Evolutionary conservation across 305 asterid genomes (phyloP).

Genomic region (Fraxinus xanthoxyloides): DNA sequence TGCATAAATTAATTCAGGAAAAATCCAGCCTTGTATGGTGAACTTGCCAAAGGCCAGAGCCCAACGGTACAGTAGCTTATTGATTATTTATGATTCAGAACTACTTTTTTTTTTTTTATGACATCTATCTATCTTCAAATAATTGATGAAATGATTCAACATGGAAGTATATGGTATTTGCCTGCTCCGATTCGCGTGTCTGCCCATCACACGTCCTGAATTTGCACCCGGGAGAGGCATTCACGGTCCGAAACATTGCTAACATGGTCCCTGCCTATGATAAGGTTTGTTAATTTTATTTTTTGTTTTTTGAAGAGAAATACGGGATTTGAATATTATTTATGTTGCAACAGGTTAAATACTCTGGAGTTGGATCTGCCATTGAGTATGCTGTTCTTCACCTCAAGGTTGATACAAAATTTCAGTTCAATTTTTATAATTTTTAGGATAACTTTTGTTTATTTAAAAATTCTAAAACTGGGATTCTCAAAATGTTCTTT

Average conservation of each 20-base stretch:
- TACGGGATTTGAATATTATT: neutral
- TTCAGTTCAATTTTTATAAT: neutral
- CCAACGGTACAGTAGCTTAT: slow-evolving; percentile 57
- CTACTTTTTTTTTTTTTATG: neutral
- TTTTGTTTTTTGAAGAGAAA: neutral
- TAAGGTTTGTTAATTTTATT: slow-evolving; percentile 35
- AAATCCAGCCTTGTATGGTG: slow-evolving; percentile 60
- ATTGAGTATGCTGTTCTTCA: slow-evolving; percentile 82
- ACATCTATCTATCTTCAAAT: neutral
- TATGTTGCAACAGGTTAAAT: slow-evolving; percentile 47
- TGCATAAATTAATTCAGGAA: slow-evolving; percentile 46
- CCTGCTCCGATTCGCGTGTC: slow-evolving; percentile 94
- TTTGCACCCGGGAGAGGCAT: slow-evolving; percentile 92
- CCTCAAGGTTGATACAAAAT: slow-evolving; percentile 56
- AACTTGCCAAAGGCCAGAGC: slow-evolving; percentile 89
- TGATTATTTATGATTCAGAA: neutral
- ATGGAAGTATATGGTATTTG: slow-evolving; percentile 75
- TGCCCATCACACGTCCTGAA: slow-evolving; percentile 85
- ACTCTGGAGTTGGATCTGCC: slow-evolving; percentile 80
- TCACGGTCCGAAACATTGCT: slow-evolving; percentile 81
- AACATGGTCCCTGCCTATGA: slow-evolving; percentile 90
- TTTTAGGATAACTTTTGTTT: neutral
- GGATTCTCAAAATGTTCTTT: neutral
- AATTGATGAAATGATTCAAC: neutral
- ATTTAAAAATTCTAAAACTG: neutral